Evolutionary conservation across 495 filamentous ascomycete species (phyloP), one percentile per base, ranked within the genome.

Genomic region (Cenococcum geophilum): DNA sequence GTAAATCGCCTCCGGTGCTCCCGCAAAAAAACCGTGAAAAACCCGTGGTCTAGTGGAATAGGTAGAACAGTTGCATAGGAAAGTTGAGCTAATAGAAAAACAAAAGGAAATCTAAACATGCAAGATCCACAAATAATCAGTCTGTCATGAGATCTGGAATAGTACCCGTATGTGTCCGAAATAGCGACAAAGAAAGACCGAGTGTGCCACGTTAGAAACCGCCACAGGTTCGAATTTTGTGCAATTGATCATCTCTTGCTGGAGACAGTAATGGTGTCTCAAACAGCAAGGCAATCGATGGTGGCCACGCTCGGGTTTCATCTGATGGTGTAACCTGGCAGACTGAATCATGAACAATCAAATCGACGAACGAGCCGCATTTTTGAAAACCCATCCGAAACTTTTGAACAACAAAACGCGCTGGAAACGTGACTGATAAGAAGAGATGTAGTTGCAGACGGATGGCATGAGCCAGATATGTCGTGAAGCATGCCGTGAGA

Each of bases 41-140:
- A 14, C 40, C 49, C 49, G 3, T 21, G 25, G 6, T 52, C 49
- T 52, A 52, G 25, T 52, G 49, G 25, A 32, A 52, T 5, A 52
- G 14, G 22, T 23, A 32, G 23, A 27, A 52, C 25, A 52, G 14
- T 52, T 45, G 40, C 14, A 45, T 18, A 52, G 25, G 25, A 23
- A 52, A 52, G 25, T 10, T 4, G 16, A 52, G 8, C 49, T 16
- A 50, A 55, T 43, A 45, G 52, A 27, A 35, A 57, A 59, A 32
- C 40, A 68, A 5, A 25, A 68, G 35, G 59, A 65, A 68, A 65
- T 68, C 66, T 68, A 68, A 68, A 62, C 54, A 68, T 68, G 62
- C 66, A 68, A 62, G 53, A 65, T 62, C 53, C 27, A 47, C 62
- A 65, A 57, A 49, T 27, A 57, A 56, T 56, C 49, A 54, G 55